Evolutionary conservation across 768 basidiomycete species (phyloP).

Genomic region (Dacryopinax spathularia): DNA sequence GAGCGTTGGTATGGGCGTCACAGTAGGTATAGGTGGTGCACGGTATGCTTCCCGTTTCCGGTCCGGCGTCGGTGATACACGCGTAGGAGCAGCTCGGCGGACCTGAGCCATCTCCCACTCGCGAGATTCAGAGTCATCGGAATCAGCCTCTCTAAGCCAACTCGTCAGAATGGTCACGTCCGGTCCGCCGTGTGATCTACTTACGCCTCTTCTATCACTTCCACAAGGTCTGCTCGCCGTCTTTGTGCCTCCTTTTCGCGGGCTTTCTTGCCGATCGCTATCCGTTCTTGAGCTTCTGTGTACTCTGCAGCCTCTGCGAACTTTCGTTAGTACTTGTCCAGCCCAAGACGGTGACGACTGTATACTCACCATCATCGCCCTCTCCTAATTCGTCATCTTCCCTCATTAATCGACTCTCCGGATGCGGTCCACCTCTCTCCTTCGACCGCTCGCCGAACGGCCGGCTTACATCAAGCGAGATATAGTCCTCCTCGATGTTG

Average conservation of each 20-base stretch:
- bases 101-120: slow-evolving; percentile 74
- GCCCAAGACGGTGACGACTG: no score
- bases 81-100: slow-evolving; percentile 52
- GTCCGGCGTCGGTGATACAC: slow-evolving; percentile 12
- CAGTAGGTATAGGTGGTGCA: slow-evolving; percentile 34
- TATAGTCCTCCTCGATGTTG: slow-evolving; percentile 43
- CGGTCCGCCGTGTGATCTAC: slow-evolving; percentile 22
- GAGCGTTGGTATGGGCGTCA: slow-evolving; percentile 49
- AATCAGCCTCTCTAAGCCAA: slow-evolving; percentile 50
- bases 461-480: slow-evolving; percentile 50
- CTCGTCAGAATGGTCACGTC: background rate
- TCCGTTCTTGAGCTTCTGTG: slow-evolving; percentile 72
- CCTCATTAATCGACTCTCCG: slow-evolving; percentile 63
- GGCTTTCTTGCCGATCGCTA: no score
- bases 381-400: slow-evolving; percentile 84
- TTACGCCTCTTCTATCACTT: slow-evolving; percentile 71
- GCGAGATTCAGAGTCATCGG: slow-evolving; percentile 50
- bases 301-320: no score
- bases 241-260: slow-evolving; percentile 55
- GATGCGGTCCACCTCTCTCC: slow-evolving; percentile 55
- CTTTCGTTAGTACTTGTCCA: no score
- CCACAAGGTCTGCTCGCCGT: slow-evolving; percentile 55
- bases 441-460: slow-evolving; percentile 35
- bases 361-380: slow-evolving; percentile 67
- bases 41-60: background rate